phyloP scores from a whole-genome alignment of 306 rosid genomes.

The Inga laurina region DNA sequence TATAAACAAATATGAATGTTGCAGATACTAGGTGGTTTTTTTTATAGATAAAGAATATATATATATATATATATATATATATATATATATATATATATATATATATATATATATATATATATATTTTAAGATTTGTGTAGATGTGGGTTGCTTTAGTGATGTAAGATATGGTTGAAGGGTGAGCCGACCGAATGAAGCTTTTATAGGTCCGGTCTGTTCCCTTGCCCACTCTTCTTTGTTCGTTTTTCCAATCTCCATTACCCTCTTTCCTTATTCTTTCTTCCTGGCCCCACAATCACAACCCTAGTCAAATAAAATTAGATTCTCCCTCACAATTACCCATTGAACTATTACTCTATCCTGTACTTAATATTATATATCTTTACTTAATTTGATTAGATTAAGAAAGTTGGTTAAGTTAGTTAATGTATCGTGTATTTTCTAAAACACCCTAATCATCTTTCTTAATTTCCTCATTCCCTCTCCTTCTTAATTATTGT shows the following conservation, averaged over 20 bases:
- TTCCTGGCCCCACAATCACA: constrained; percentile 34
- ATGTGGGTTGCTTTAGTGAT: constrained; percentile 36
- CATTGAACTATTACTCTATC: background rate
- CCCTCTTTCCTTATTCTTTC: constrained; percentile 3
- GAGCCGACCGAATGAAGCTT: constrained; percentile 59
- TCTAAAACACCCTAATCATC: too few species aligned
- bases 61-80: background rate
- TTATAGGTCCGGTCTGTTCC: constrained; percentile 57
- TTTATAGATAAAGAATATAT: background rate
- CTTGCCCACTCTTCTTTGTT: constrained; percentile 47
- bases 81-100: background rate
- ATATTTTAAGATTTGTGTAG: background rate
- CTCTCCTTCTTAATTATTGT: too few species aligned
- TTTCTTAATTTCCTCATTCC: too few species aligned
- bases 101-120: background rate
- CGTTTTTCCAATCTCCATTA: constrained; percentile 11
- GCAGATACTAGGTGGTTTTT: background rate
- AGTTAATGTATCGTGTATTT: too few species aligned
- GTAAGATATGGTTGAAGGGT: constrained; percentile 16
- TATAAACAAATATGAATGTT: background rate
- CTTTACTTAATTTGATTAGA: too few species aligned
- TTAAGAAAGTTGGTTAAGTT: too few species aligned
- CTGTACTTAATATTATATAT: too few species aligned
- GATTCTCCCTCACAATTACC: background rate
- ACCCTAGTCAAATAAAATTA: constrained; percentile 8